A percentile compares a stretch with the other conserved stretches of the same genome.
Evolutionary conservation across 768 basidiomycete species (phyloP).

Genomic region (Russula compacta): DNA sequence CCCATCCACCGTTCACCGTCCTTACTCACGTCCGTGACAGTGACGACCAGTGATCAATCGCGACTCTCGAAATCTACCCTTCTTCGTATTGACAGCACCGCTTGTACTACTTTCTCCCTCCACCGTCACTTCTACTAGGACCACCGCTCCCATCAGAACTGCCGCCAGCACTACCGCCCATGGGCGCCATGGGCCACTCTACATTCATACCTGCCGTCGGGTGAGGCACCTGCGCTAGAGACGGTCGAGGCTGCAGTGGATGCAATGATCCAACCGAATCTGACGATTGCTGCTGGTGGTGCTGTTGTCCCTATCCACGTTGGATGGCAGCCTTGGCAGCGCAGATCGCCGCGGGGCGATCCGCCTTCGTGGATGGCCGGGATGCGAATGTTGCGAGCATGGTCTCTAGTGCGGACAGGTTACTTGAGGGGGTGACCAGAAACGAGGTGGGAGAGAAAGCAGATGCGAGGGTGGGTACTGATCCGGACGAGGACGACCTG

Average conservation of each 20-base stretch:
- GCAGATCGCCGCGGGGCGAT: not conserved
- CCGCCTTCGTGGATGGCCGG: not conserved
- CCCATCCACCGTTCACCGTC: too few species aligned
- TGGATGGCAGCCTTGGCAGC: conserved; percentile 7
- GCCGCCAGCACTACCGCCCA: too few species aligned
- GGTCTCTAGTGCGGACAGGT: not conserved
- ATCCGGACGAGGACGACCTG: too few species aligned
- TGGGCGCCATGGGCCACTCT: not conserved
- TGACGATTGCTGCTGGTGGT: not conserved
- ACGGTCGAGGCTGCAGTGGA: not conserved
- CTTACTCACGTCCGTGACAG: too few species aligned
- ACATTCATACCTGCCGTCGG: not conserved
- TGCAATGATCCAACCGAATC: not conserved
- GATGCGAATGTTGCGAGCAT: not conserved
- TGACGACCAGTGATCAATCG: too few species aligned
- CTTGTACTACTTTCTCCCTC: too few species aligned
- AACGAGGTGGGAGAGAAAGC: not conserved
- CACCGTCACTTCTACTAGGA: too few species aligned
- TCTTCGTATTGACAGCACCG: too few species aligned
- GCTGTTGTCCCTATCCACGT: not conserved
- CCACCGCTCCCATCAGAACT: too few species aligned
- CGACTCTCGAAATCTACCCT: too few species aligned
- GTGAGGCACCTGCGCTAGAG: not conserved
- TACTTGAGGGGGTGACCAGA: not conserved
- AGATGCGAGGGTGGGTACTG: not conserved